Conservation (phyloP, 208 protist species). For the Leishmania major region DNA sequence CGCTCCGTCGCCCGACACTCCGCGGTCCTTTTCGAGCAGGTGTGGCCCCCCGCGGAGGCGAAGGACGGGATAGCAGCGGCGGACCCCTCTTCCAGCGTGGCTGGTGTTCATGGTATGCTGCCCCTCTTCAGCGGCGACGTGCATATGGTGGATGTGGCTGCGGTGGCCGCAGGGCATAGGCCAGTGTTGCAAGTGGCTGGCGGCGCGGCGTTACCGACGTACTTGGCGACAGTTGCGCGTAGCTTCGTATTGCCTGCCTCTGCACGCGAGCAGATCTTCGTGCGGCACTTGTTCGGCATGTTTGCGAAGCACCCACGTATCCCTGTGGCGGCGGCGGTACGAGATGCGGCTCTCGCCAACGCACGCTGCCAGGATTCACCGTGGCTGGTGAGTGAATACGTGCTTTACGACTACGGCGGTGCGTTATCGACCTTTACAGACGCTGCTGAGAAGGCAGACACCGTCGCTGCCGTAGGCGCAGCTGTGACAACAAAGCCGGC, state of each 20-base stretch:
- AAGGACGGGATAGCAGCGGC: neutral
- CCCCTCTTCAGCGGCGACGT: slow-evolving; percentile 35
- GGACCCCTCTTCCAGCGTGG: neutral
- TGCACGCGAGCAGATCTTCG: slow-evolving; percentile 19
- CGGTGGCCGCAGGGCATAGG: neutral
- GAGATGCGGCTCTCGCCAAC: slow-evolving; percentile 32
- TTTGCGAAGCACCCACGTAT: slow-evolving; percentile 31
- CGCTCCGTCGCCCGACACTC: slow-evolving; percentile 23
- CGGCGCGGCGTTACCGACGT: slow-evolving; percentile 12
- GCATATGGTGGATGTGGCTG: slow-evolving; percentile 32
- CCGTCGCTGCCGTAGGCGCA: neutral
- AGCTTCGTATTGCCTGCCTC: slow-evolving; percentile 26
- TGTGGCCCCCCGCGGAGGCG: neutral
- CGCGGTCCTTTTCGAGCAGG: slow-evolving; percentile 37
- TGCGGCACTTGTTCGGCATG: slow-evolving; percentile 30
- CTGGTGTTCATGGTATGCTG: slow-evolving; percentile 3
- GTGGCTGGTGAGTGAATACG: slow-evolving; percentile 55
- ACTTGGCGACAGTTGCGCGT: slow-evolving; percentile 42
- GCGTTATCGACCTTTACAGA: slow-evolving; percentile 36
- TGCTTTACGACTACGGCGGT: slow-evolving; percentile 65
- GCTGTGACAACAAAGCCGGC: neutral
- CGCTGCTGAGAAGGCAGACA: neutral
- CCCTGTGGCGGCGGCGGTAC: slow-evolving; percentile 33
- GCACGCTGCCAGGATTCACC: slow-evolving; percentile 39
- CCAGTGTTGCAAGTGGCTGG: slow-evolving; percentile 8